Base-by-base conservation (phyloP, 768 basidiomycete genomes). In the Hydnum rufescens region DNA sequence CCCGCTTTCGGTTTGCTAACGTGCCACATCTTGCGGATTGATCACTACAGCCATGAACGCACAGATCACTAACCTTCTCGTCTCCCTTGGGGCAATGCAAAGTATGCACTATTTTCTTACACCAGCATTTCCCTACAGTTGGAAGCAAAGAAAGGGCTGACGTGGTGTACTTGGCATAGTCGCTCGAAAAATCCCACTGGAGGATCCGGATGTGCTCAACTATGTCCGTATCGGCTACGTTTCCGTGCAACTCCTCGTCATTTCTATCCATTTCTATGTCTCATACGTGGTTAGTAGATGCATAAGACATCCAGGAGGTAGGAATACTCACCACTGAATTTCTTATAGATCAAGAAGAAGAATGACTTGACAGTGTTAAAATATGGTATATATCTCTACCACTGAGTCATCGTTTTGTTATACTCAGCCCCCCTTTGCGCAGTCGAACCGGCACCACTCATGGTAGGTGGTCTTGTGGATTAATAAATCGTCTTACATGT, bases 291-390 rank as follows among this genome's bases (percentile, higher is more conserved):
- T 19, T 25, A 22, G 29, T 47, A 34, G 16, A 13, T 4, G 4
- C 23, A 3, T 23, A 4, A 25, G n/a, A 16, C 19, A 5, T 42
- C 4, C 4, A 39, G 13, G 26, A 2, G 29, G 53, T 13, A 3
- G 6, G 34, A 6, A n/a, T 6, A 28, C 49, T 32, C 32, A 34
- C 6, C 44, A 26, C 44, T 47, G 42, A 34, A 4, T 26, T 54
- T 58, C 55, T 55, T 46, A 19, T 57, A 95, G 87, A 78, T 96
- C 66, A 92, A 86, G 73, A 68, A 74, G 61, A 92, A 90, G 77
- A 97, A 97, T 61, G 93, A 99, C 68, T 76, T 82, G 65, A 88
- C 88, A 1, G 86, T 93, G 26, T 71, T 99, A 60, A 99, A 95
- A 75, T 99, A 93, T 67, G 85, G 85, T 81, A 42, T 52, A 75